A percentile compares a stretch with the other conserved stretches of the same genome.
These are phyloP conservation scores for Hypoxylon sp. DNA, from an alignment of 2,329 filamentous ascomycete genomes.

Conservation along the genomic window DNA sequence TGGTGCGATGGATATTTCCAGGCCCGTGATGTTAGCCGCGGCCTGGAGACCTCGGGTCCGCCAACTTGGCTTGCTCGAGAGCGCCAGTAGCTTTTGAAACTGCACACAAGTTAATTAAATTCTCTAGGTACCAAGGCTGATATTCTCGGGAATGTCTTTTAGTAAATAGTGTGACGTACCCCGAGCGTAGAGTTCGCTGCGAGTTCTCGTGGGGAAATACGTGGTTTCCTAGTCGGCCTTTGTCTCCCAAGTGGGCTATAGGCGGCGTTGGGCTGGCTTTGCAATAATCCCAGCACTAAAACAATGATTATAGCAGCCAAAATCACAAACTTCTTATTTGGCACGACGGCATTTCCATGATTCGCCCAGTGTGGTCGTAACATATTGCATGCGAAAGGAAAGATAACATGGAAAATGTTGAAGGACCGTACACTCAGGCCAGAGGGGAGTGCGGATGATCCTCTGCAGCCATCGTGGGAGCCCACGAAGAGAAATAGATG, in stretches of 20 bases:
- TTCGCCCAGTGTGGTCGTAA: conserved; percentile 14
- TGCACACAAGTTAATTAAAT: conserved; percentile 10
- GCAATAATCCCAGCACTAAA: conserved; percentile 5
- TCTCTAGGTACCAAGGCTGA: neutral
- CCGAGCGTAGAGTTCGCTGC: conserved; percentile 27
- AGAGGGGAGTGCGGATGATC: conserved; percentile 3
- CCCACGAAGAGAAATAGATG: conserved; percentile 3
- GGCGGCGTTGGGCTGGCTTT: conserved; percentile 8
- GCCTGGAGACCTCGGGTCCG: conserved; percentile 48
- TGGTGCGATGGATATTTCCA: conserved; percentile 46
- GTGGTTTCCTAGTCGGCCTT: neutral
- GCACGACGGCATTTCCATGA: conserved; percentile 12
- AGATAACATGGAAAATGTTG: neutral
- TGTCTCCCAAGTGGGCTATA: conserved; percentile 2
- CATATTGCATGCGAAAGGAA: conserved; percentile 8
- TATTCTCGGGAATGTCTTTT: too few relatives aligned
- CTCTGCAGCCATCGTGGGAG: conserved; percentile 3
- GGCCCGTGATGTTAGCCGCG: conserved; percentile 46
- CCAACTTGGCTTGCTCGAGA: conserved; percentile 48
- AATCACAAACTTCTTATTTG: conserved; percentile 7
- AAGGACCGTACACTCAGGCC: neutral
- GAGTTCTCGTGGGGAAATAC: conserved; percentile 8
- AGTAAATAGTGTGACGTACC: conserved; percentile 6
- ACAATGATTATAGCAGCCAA: conserved; percentile 6
- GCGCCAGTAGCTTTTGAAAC: conserved; percentile 44